Conservation (phyloP, 2,329 filamentous ascomycete genomes). For the Zymoseptoria passerinii region DNA sequence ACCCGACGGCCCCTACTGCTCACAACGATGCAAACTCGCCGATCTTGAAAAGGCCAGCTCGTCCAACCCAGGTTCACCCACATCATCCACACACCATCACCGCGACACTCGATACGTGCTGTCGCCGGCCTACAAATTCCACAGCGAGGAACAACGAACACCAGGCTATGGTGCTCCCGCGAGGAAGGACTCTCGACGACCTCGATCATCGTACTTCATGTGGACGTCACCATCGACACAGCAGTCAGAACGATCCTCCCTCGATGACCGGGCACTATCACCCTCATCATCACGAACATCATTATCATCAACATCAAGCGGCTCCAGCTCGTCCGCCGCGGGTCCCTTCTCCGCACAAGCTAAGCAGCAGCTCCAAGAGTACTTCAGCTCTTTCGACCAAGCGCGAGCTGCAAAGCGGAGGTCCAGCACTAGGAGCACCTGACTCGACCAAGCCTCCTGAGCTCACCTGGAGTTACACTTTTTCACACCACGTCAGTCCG, state of each 20-base stretch:
- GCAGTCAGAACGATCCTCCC: slow-evolving; percentile 4
- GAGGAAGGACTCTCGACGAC: slow-evolving; percentile 7
- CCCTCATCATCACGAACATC: slow-evolving; percentile 75
- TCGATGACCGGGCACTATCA: slow-evolving; percentile 35
- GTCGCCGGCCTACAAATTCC: slow-evolving; percentile 33
- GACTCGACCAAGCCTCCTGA: not conserved
- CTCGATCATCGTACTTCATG: slow-evolving; percentile 18
- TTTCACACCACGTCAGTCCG: not conserved
- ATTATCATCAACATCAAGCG: slow-evolving; percentile 58
- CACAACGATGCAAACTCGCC: slow-evolving; percentile 79
- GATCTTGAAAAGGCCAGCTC: slow-evolving; percentile 66
- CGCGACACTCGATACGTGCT: slow-evolving; percentile 10
- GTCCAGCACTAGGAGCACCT: slow-evolving; percentile 18
- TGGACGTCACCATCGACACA: slow-evolving; percentile 3
- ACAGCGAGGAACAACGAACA: slow-evolving; percentile 38
- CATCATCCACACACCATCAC: slow-evolving; percentile 23
- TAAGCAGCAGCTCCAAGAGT: slow-evolving; percentile 72
- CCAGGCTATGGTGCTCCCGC: slow-evolving; percentile 8
- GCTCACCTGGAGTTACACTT: slow-evolving; percentile 7
- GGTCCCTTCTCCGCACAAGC: slow-evolving; percentile 64
- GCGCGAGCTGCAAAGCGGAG: slow-evolving; percentile 52
- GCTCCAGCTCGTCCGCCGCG: slow-evolving; percentile 24
- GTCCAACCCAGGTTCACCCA: slow-evolving; percentile 38
- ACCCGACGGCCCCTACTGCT: slow-evolving; percentile 78
- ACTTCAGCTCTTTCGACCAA: slow-evolving; percentile 83